These are phyloP conservation scores for Stagonosporopsis vannaccii DNA, from an alignment of 2,329 filamentous ascomycete species.

Conservation along the genomic window DNA sequence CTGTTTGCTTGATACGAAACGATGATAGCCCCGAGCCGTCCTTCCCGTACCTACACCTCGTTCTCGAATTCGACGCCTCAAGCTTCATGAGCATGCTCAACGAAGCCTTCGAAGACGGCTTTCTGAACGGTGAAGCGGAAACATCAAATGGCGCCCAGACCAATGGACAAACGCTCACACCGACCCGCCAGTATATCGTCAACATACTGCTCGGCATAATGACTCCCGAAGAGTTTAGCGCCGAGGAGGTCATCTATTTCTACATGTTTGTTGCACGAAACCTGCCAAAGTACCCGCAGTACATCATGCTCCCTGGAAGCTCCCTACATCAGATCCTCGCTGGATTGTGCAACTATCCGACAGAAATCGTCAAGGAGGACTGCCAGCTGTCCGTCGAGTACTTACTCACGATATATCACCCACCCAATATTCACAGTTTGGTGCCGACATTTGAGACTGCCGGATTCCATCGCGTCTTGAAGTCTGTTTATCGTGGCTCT, in stretches of 20 bases:
- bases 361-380: conserved; percentile 82
- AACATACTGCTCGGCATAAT: conserved; percentile 92
- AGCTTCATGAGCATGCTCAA: conserved; percentile 96
- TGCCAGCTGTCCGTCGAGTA: conserved; percentile 98
- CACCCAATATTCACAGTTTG: conserved; percentile 77
- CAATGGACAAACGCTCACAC: conserved; percentile 59
- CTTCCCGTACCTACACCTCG: conserved; percentile 83
- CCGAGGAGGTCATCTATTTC: conserved; percentile 88
- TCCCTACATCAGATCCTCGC: conserved; percentile 81
- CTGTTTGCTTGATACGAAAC: conserved; percentile 66
- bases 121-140: conserved; percentile 81
- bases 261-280: conserved; percentile 99
- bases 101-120: conserved; percentile 95
- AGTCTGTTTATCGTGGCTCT: conserved; percentile 83
- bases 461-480: conserved; percentile 88
- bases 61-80: conserved; percentile 86
- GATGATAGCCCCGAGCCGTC: conserved; percentile 69
- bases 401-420: conserved; percentile 89
- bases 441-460: conserved; percentile 81
- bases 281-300: conserved; percentile 94
- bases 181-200: conserved; percentile 91
- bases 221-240: conserved; percentile 75
- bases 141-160: conserved; percentile 61
- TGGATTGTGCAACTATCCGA: conserved; percentile 85
- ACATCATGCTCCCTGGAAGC: conserved; percentile 87